phyloP scores from a whole-genome alignment of 805 yeast genomes.

The Cyberlindnera lachancei region DNA sequence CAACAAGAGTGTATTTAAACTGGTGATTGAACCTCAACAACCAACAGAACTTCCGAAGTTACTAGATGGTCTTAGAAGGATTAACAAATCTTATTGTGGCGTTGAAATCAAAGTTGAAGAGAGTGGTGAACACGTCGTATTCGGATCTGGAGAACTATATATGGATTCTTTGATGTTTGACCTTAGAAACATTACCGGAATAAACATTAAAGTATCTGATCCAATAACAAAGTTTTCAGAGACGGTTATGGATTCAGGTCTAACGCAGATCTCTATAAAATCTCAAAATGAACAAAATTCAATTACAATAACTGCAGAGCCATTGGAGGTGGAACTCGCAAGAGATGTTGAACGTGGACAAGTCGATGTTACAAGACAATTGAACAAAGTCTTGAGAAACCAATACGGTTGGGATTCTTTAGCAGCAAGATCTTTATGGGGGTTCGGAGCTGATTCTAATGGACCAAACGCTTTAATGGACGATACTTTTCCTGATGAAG shows the following conservation, averaged over 20 bases:
- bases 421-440: conserved; percentile 77
- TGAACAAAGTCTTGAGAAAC: conserved; percentile 48
- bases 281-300: conserved; percentile 47
- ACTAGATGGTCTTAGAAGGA: conserved; percentile 57
- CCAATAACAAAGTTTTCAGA: conserved; percentile 79
- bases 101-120: conserved; percentile 70
- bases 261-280: conserved; percentile 55
- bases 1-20: conserved; percentile 57
- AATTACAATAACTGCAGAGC: conserved; percentile 72
- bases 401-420: conserved; percentile 76
- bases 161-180: conserved; percentile 80
- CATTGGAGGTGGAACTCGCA: conserved; percentile 49
- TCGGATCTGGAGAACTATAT: conserved; percentile 84
- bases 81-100: conserved; percentile 59
- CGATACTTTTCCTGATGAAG: conserved; percentile 70
- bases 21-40: conserved; percentile 73
- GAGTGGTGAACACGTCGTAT: conserved; percentile 75
- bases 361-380: conserved; percentile 27
- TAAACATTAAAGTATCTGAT: conserved; percentile 76
- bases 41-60: conserved; percentile 76
- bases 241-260: conserved; percentile 58
- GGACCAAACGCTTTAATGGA: conserved; percentile 52
- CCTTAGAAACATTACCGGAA: conserved; percentile 47
- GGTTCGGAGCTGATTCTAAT: conserved; percentile 53
- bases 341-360: conserved; percentile 48